Evolutionary conservation across 805 yeast genomes (phyloP), one percentile per base, ranked within the genome.

Genomic region (Barnettozyma pratensis): DNA sequence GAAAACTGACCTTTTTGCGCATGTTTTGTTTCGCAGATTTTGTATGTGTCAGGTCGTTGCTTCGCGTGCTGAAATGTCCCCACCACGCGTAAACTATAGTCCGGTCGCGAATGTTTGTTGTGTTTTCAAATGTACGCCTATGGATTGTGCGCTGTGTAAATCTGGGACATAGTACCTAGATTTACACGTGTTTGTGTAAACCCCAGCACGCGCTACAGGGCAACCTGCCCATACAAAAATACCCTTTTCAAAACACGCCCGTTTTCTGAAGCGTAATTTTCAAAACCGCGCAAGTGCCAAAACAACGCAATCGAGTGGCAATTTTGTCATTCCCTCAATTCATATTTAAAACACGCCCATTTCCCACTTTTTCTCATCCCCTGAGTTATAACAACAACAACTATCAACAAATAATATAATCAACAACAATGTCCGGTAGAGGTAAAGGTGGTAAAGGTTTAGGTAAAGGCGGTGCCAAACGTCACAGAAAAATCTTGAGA

Each of bases 371-470:
- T 19, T 28, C 6, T 29, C 28, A 31, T n/a, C 37, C 27, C 35
- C 42, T 34, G 10, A 40, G 14, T 42, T 27, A 12, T 28, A 42
- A 39, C 52, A 53, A 52, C 10, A 6, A 36, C 6, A 36, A 54
- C 58, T 54, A 60, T 48, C 58, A 62, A 57, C 10, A 37, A 42
- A 26, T 32, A 41, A 32, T n/a, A 31, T 36, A 42, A 55, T 60
- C 41, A 60, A 79, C 41, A 60, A 79, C 58, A 70, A 41, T 90
- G 97, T 89, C 97, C 73, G 97, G 98, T 74, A 91, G 97, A 83
- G 99, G 99, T 70, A 92, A 94, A 89, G 98, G 98, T 72, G 99
- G 98, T 71, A 94, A 94, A 87, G 99, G 99, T 79, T 83, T 94
- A 67, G 99, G 99, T 70, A 94, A 94, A 80, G 98, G 97, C 78